phyloP scores from a whole-genome alignment of 2,329 filamentous ascomycete genomes.

The Immersiporthe knoxdaviesiana region DNA sequence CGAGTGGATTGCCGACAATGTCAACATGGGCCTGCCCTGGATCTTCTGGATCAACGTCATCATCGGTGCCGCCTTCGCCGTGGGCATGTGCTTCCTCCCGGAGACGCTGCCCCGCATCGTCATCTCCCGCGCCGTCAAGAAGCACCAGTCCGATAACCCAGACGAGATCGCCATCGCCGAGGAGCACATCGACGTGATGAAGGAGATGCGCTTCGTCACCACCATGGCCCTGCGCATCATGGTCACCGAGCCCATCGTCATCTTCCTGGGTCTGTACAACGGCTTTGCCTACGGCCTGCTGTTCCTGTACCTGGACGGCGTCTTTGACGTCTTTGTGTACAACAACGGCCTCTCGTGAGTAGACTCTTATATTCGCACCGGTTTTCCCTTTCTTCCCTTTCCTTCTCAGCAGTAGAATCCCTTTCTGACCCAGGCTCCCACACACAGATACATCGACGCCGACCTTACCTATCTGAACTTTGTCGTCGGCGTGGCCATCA shows the following conservation, averaged over 20 bases:
- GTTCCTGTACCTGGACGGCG: conserved; percentile 47
- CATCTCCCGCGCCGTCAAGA: conserved; percentile 40
- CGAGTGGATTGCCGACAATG: conserved; percentile 44
- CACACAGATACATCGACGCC: conserved; percentile 37
- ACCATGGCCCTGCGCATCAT: conserved; percentile 49
- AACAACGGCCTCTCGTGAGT: conserved; percentile 44
- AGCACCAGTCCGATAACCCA: conserved; percentile 36
- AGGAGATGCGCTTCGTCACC: conserved; percentile 45
- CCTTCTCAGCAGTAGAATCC: too few relatives aligned
- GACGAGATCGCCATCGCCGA: conserved; percentile 39
- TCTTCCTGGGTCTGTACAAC: conserved; percentile 45
- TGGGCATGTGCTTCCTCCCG: conserved; percentile 43
- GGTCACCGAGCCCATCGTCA: conserved; percentile 47
- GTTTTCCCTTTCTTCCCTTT: not conserved
- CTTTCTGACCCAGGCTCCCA: not conserved
- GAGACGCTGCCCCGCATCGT: conserved; percentile 46
- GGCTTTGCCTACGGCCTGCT: conserved; percentile 47
- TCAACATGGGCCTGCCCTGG: conserved; percentile 43
- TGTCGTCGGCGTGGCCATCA: conserved; percentile 45
- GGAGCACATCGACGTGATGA: conserved; percentile 41
- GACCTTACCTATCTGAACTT: conserved; percentile 48
- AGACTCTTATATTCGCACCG: not conserved
- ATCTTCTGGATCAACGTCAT: conserved; percentile 47
- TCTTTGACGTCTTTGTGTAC: conserved; percentile 47
- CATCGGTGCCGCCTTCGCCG: conserved; percentile 42